Percentiles rank a stretch among this genome's conserved stretches.
These are phyloP conservation scores for Grammothele lineata DNA, from an alignment of 768 basidiomycete genomes.

Conservation along the genomic window DNA sequence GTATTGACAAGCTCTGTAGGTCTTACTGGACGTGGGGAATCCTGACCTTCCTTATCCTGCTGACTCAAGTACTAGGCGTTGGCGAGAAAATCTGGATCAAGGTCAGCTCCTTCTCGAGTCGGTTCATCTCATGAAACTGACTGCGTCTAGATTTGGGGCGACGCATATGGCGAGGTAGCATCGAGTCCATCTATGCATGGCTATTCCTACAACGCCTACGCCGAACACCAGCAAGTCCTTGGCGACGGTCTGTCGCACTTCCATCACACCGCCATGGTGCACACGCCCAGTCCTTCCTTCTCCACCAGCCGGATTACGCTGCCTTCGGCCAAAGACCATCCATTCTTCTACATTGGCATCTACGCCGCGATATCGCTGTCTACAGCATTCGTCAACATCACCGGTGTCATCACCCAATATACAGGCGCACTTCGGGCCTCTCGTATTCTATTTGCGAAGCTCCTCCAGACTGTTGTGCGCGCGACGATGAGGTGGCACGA, in stretches of 20 bases:
- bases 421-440: slow-evolving; percentile 48
- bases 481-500: slow-evolving; percentile 87
- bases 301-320: slow-evolving; percentile 7
- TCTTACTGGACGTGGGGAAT: slow-evolving; percentile 68
- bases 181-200: background rate
- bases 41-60: slow-evolving; percentile 43
- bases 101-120: slow-evolving; percentile 28
- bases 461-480: slow-evolving; percentile 67
- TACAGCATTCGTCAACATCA: slow-evolving; percentile 43
- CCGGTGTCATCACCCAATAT: slow-evolving; percentile 50
- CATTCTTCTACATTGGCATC: slow-evolving; percentile 67
- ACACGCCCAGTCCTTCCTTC: slow-evolving; percentile 2
- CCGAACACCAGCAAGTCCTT: slow-evolving; percentile 24
- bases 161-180: slow-evolving; percentile 42
- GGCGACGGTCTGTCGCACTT: slow-evolving; percentile 21
- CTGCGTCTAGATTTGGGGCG: slow-evolving; percentile 58
- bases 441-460: slow-evolving; percentile 37
- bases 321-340: slow-evolving; percentile 54
- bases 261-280: slow-evolving; percentile 16
- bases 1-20: slow-evolving; percentile 26
- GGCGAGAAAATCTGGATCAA: slow-evolving; percentile 75
- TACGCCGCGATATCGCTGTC: slow-evolving; percentile 59
- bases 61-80: slow-evolving; percentile 44
- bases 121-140: no score
- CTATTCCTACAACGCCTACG: slow-evolving; percentile 1